Conservation (phyloP, 192 early-diverging fungal genomes). For the Coemansia sp. region DNA sequence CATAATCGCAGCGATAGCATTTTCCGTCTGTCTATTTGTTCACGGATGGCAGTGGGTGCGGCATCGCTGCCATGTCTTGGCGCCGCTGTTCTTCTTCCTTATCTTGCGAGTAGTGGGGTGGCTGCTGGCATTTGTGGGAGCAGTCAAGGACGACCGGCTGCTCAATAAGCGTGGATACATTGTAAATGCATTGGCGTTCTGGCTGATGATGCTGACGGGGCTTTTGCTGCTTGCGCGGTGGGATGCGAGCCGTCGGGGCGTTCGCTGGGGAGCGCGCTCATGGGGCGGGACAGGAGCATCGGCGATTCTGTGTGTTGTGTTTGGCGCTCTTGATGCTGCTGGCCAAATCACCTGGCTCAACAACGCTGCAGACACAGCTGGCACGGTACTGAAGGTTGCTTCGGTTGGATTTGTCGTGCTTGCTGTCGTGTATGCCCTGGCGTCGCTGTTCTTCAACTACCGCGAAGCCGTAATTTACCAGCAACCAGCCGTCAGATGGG, state of each 20-base stretch:
- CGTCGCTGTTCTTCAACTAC: constrained; percentile 18
- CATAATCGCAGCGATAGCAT: constrained; percentile 37
- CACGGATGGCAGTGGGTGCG: constrained; percentile 43
- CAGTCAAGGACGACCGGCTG: constrained; percentile 20
- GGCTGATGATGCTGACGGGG: constrained; percentile 37
- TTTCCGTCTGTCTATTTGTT: constrained; percentile 34
- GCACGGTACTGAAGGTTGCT: constrained; percentile 24
- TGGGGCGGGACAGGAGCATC: constrained; percentile 24
- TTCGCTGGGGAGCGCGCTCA: constrained; percentile 27
- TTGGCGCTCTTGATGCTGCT: constrained; percentile 47
- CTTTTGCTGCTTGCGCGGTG: constrained; percentile 36
- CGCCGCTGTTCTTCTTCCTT: constrained; percentile 25
- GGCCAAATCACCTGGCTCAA: constrained; percentile 53
- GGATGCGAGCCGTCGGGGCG: constrained; percentile 32
- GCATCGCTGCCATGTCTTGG: constrained; percentile 32
- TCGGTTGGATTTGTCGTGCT: constrained; percentile 38
- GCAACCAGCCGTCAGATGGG: constrained; percentile 33
- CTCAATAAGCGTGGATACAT: constrained; percentile 50
- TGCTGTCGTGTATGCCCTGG: constrained; percentile 13
- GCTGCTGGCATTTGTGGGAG: constrained; percentile 45
- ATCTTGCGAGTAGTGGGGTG: constrained; percentile 43
- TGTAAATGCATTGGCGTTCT: constrained; percentile 39
- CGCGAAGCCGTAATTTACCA: constrained; percentile 43
- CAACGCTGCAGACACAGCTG: constrained; percentile 25
- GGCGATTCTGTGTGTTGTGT: constrained; percentile 22